A percentile compares a stretch with the other conserved stretches of the same genome.
Conservation (phyloP, 1,139 yeast species). For the Yamadazyma pseudoaaseri region DNA sequence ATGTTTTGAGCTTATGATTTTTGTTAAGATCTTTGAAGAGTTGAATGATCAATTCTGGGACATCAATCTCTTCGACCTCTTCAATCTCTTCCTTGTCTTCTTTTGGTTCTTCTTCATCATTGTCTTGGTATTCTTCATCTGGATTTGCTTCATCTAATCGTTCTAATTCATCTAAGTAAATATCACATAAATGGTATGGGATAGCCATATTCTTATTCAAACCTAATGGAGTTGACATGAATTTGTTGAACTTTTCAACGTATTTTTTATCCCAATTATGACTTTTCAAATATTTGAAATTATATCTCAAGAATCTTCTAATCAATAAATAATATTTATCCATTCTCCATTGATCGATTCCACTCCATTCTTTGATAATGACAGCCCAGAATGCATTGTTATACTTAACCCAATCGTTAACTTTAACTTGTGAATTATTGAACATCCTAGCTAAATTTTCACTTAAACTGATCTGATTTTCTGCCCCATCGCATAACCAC, state of each 20-base stretch:
- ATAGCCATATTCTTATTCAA: slow-evolving; percentile 67
- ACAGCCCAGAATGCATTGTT: slow-evolving; percentile 81
- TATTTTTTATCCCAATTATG: slow-evolving; percentile 57
- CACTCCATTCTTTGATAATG: slow-evolving; percentile 79
- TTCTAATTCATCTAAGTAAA: slow-evolving; percentile 78
- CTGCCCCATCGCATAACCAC: slow-evolving; percentile 96
- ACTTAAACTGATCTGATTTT: slow-evolving; percentile 86
- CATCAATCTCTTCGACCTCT: slow-evolving; percentile 43
- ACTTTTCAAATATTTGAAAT: slow-evolving; percentile 52
- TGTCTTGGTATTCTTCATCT: slow-evolving; percentile 26
- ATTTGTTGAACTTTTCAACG: slow-evolving; percentile 45
- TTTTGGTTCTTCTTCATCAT: slow-evolving; percentile 39
- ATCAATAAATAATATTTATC: slow-evolving; percentile 83
- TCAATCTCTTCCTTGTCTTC: slow-evolving; percentile 26
- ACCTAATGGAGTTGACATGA: slow-evolving; percentile 49
- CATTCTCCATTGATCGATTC: slow-evolving; percentile 79
- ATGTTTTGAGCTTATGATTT: slow-evolving; percentile 55
- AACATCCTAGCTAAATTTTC: slow-evolving; percentile 66
- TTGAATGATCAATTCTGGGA: slow-evolving; percentile 51
- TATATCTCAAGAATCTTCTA: slow-evolving; percentile 71
- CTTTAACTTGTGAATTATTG: slow-evolving; percentile 25
- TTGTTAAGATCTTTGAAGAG: slow-evolving; percentile 58
- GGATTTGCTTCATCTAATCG: not conserved
- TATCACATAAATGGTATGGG: slow-evolving; percentile 82
- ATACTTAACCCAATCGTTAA: slow-evolving; percentile 38